These are phyloP conservation scores for Ophidiomyces ophidiicola DNA, from an alignment of 2,329 filamentous ascomycete genomes.

Conservation along the genomic window DNA sequence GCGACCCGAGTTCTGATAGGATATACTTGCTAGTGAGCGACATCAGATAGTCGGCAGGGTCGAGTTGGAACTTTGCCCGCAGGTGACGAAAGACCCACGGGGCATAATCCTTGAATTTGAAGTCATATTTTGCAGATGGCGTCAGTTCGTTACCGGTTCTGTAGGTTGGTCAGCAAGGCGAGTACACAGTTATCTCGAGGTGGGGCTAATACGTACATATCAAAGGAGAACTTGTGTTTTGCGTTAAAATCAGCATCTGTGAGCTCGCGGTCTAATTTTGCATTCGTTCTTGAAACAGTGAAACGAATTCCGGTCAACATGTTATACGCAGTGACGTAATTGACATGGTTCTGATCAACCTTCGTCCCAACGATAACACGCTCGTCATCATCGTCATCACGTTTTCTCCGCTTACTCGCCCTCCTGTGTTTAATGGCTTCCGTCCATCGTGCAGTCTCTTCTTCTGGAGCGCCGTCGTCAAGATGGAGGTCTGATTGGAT, in stretches of 20 bases:
- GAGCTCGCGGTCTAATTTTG: constrained; percentile 82
- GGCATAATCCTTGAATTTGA: constrained; percentile 99
- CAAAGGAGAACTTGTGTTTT: constrained; percentile 96
- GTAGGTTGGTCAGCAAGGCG: constrained; percentile 26
- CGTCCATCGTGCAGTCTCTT: constrained; percentile 83
- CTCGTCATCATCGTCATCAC: constrained; percentile 84
- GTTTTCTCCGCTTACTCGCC: constrained; percentile 70
- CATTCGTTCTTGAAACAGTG: constrained; percentile 88
- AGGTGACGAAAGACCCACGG: constrained; percentile 97
- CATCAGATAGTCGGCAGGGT: constrained; percentile 96
- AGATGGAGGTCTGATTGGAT: constrained; percentile 71
- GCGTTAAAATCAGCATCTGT: constrained; percentile 86
- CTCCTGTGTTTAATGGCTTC: constrained; percentile 87
- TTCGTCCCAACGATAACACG: constrained; percentile 87
- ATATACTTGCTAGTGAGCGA: constrained; percentile 98
- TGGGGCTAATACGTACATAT: constrained; percentile 57
- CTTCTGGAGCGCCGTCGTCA: constrained; percentile 63
- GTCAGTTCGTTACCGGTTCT: constrained; percentile 94
- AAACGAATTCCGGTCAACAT: constrained; percentile 99
- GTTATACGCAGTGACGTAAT: constrained; percentile 97
- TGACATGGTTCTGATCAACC: constrained; percentile 92
- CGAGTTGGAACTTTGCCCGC: constrained; percentile 73
- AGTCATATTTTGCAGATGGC: constrained; percentile 97
- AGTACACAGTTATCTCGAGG: constrained; percentile 3
- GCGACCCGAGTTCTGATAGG: constrained; percentile 87